Percentiles rank a stretch among this genome's conserved stretches.
These are phyloP conservation scores for Macrolepiota dolichaula DNA, from an alignment of 768 basidiomycete species.

Conservation along the genomic window DNA sequence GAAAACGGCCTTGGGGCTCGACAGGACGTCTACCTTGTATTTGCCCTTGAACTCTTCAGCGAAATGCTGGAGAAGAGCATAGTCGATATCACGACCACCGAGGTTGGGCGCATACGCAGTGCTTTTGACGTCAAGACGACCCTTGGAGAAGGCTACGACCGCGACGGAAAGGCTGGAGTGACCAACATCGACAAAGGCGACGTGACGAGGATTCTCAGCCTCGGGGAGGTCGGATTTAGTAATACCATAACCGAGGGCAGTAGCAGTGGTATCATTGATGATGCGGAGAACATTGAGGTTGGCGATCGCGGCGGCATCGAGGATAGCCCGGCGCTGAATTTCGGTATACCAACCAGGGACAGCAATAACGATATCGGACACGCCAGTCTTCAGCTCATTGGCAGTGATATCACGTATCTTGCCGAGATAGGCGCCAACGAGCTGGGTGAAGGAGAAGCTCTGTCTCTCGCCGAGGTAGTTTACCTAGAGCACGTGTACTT, in stretches of 20 bases:
- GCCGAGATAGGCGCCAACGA: slow-evolving; percentile 87
- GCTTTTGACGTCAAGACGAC: slow-evolving; percentile 81
- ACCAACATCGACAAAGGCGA: slow-evolving; percentile 94
- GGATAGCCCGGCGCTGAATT: slow-evolving; percentile 82
- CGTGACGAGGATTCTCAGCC: slow-evolving; percentile 73
- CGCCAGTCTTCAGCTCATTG: slow-evolving; percentile 79
- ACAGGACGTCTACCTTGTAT: slow-evolving; percentile 95
- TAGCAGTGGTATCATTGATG: slow-evolving; percentile 96
- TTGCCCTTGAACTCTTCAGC: slow-evolving; percentile 90
- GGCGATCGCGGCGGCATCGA: slow-evolving; percentile 88
- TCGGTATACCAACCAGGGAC: slow-evolving; percentile 98
- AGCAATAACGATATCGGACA: slow-evolving; percentile 92
- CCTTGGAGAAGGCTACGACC: slow-evolving; percentile 92
- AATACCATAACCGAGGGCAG: slow-evolving; percentile 97
- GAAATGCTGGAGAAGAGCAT: slow-evolving; percentile 85
- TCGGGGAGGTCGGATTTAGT: slow-evolving; percentile 96
- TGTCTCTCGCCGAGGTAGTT: slow-evolving; percentile 81
- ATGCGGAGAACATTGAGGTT: slow-evolving; percentile 89
- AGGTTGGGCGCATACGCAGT: slow-evolving; percentile 92
- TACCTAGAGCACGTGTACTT: slow-evolving; percentile 50
- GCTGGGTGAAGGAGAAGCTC: slow-evolving; percentile 83
- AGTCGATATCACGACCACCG: slow-evolving; percentile 96
- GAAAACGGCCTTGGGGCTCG: slow-evolving; percentile 91
- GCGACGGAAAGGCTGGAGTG: slow-evolving; percentile 88
- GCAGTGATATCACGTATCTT: slow-evolving; percentile 87